Evolutionary conservation across 345 rosid species (phyloP).

Genomic region (Salix koriyanagi): DNA sequence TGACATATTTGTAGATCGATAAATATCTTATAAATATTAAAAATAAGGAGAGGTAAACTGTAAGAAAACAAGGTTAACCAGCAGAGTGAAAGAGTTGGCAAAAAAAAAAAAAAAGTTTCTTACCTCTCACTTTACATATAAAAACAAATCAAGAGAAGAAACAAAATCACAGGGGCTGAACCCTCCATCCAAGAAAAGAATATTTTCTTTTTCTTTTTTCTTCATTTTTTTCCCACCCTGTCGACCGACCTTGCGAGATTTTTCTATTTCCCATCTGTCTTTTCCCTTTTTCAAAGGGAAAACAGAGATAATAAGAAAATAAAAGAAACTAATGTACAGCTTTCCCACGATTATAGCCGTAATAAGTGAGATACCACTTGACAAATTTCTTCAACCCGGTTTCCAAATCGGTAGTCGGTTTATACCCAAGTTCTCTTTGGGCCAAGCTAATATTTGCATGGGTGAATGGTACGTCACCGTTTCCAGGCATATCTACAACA

Average conservation of each 20-base stretch:
- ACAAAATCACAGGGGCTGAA: not conserved
- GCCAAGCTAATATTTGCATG: conserved; percentile 23
- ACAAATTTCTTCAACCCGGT: conserved; percentile 29
- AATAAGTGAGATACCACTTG: conserved; percentile 21
- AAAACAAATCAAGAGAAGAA: not conserved
- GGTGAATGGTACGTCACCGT: conserved; percentile 29
- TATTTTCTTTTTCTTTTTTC: not conserved
- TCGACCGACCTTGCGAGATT: not conserved
- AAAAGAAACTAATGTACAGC: conserved; percentile 10
- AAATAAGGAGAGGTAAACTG: no score
- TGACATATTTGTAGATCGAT: no score
- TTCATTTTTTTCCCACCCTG: not conserved
- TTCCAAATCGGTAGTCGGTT: conserved; percentile 24
- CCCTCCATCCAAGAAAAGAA: conserved; percentile 12
- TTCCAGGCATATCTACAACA: conserved; percentile 23
- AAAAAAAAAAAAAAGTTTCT: not conserved
- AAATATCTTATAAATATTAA: no score
- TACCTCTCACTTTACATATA: not conserved
- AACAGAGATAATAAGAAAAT: not conserved
- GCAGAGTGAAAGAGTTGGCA: not conserved
- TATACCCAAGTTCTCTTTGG: conserved; percentile 20
- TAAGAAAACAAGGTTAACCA: no score
- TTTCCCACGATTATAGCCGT: conserved; percentile 24
- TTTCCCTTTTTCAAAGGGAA: not conserved
- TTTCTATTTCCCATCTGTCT: not conserved